Percentiles rank a stretch among this genome's conserved stretches.
Conservation (phyloP, 352 stramenopile genomes). For the Phytophthora citricola region DNA sequence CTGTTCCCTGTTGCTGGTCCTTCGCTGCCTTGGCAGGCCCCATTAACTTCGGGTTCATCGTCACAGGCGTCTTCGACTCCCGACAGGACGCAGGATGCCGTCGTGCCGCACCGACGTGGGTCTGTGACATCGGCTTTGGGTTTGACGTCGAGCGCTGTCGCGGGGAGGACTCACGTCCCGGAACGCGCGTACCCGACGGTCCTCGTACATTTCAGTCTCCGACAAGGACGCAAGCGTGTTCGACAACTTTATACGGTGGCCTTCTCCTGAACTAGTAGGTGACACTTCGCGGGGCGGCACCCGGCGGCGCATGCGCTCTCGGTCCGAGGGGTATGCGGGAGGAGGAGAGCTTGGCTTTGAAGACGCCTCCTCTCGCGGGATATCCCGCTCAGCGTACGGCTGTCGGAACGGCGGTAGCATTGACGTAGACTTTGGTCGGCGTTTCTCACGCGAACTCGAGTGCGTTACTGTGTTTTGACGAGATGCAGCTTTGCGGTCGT, state of each 20-base stretch:
- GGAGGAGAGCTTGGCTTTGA: constrained; percentile 3
- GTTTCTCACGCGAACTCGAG: constrained; percentile 12
- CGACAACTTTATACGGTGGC: constrained; percentile 1
- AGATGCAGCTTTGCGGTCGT: background rate
- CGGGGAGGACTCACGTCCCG: constrained; percentile 19
- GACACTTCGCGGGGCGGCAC: constrained; percentile 6
- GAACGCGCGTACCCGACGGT: constrained; percentile 15
- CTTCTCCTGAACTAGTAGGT: constrained; percentile 6
- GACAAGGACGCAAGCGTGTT: constrained; percentile 13
- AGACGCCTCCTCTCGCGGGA: background rate
- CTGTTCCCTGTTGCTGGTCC: constrained; percentile 10
- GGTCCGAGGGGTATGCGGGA: constrained; percentile 3
- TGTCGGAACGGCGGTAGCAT: constrained; percentile 24
- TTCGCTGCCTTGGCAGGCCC: constrained; percentile 8
- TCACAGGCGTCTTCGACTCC: constrained; percentile 18
- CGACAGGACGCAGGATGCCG: constrained; percentile 23
- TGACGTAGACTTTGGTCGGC: constrained; percentile 11
- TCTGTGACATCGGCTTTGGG: constrained; percentile 20
- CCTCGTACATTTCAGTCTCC: constrained; percentile 21
- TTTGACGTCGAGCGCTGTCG: constrained; percentile 25
- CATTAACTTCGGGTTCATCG: constrained; percentile 26
- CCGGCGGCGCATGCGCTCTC: constrained; percentile 5
- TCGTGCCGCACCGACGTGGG: constrained; percentile 1
- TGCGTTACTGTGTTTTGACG: background rate
- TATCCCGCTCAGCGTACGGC: constrained; percentile 6